Percentiles rank a stretch among this genome's conserved stretches.
phyloP scores from a whole-genome alignment of 2,329 filamentous ascomycete genomes.

The Rutstroemia sydowiana region DNA sequence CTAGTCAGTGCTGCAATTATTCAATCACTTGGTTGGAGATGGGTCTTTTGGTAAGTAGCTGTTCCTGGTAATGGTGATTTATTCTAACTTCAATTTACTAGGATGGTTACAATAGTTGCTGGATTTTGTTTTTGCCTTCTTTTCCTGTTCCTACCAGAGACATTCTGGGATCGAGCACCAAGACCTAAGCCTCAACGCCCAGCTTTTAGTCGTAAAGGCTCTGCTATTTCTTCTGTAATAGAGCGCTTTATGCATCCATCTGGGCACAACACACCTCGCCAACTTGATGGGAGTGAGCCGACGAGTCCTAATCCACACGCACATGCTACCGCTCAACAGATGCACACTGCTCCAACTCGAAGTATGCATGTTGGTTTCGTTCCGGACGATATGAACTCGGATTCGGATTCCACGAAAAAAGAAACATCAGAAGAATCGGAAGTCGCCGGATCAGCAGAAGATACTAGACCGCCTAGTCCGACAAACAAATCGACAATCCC shows the following conservation, averaged over 20 bases:
- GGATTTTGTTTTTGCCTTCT: conserved; percentile 63
- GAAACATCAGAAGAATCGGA: background rate
- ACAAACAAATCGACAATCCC: background rate
- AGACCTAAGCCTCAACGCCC: conserved; percentile 12
- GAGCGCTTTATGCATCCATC: conserved; percentile 11
- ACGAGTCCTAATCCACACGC: background rate
- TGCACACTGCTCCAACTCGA: conserved; percentile 8
- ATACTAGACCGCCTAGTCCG: background rate
- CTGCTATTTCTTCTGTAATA: conserved; percentile 17
- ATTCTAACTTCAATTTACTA: conserved; percentile 31
- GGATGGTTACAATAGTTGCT: conserved; percentile 77
- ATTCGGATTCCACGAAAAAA: conserved; percentile 3
- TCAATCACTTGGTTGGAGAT: conserved; percentile 70
- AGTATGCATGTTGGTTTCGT: conserved; percentile 51
- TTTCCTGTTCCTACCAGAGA: conserved; percentile 90
- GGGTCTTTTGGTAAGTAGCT: conserved; percentile 70
- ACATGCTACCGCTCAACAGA: background rate
- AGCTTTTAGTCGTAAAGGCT: conserved; percentile 14
- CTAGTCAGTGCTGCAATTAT: conserved; percentile 83
- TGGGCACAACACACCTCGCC: background rate
- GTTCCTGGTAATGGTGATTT: background rate
- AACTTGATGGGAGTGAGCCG: background rate
- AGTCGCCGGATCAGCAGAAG: conserved; percentile 1
- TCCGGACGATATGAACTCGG: conserved; percentile 21
- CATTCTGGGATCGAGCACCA: conserved; percentile 87